These are phyloP conservation scores for Melampsora larici-populina DNA, from an alignment of 1,284 basidiomycete species.

Conservation along the genomic window DNA sequence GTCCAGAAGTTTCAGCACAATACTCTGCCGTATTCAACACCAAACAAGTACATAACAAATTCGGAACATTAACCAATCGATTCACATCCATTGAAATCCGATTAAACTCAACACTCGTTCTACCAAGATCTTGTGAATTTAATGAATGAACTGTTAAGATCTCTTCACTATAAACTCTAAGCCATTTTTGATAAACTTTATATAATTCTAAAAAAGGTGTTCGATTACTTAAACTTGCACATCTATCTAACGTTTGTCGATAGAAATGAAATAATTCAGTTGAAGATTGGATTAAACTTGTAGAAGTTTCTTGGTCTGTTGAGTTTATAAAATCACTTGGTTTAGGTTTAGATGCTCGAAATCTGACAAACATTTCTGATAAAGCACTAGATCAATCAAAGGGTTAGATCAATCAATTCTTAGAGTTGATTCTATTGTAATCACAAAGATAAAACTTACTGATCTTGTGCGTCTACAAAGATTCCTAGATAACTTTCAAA, in stretches of 20 bases:
- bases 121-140: conserved; percentile 54
- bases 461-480: conserved; percentile 94
- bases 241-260: conserved; percentile 88
- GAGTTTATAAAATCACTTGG: conserved; percentile 56
- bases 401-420: neutral
- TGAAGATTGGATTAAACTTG: conserved; percentile 79
- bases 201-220: conserved; percentile 75
- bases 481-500: conserved; percentile 89
- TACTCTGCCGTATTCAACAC: conserved; percentile 97
- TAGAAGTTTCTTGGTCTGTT: conserved; percentile 57
- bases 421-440: neutral
- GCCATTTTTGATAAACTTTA: conserved; percentile 83
- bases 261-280: conserved; percentile 98
- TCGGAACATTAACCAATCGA: conserved; percentile 70
- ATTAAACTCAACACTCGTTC: neutral
- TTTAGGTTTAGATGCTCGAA: conserved; percentile 66
- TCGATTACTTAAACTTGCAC: conserved; percentile 74
- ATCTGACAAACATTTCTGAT: conserved; percentile 73
- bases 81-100: conserved; percentile 51
- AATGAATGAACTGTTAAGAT: conserved; percentile 47
- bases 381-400: conserved; percentile 61
- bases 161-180: conserved; percentile 82
- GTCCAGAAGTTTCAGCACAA: conserved; percentile 79
- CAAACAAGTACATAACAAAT: conserved; percentile 76
- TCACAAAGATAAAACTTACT: conserved; percentile 58